phyloP scores from a whole-genome alignment of 495 filamentous ascomycete species.

The Cercophora samala region DNA sequence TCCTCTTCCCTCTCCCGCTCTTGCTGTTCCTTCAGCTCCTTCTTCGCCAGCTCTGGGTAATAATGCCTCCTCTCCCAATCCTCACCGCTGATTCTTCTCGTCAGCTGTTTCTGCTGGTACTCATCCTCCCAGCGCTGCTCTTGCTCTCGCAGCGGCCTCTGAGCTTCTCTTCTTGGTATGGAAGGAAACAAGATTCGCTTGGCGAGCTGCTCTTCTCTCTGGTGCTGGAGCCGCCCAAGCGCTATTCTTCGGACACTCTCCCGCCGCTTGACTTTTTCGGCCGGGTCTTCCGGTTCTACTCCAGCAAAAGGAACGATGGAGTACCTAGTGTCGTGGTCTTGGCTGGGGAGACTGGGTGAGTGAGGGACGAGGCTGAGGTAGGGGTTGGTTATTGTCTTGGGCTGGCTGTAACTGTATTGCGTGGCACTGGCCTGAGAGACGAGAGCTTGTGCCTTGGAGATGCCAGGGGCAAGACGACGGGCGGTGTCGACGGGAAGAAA shows the following conservation, averaged over 20 bases:
- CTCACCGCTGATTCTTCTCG: not conserved
- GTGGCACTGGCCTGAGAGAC: not conserved
- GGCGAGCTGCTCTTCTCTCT: not conserved
- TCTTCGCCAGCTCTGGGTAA: not conserved
- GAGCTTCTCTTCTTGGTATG: not conserved
- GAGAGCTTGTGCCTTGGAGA: not conserved
- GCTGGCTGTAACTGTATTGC: not conserved
- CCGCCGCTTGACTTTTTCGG: not conserved
- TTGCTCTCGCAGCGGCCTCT: not conserved
- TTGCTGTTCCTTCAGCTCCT: not conserved
- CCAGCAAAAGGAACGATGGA: not conserved
- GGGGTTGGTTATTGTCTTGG: not conserved
- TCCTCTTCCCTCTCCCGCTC: not conserved
- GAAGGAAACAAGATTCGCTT: not conserved
- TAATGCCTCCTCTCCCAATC: not conserved
- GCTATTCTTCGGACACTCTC: not conserved
- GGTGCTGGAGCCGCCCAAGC: not conserved
- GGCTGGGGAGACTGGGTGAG: not conserved
- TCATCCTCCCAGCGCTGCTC: not conserved
- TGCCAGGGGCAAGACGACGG: not conserved
- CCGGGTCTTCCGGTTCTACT: not conserved
- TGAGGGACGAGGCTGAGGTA: not conserved
- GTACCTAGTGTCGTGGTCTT: not conserved
- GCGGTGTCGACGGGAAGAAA: not conserved
- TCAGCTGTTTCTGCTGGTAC: not conserved